Evolutionary conservation across 1,139 yeast genomes (phyloP).

Genomic region (Kurtzmaniella quercitrusa): DNA sequence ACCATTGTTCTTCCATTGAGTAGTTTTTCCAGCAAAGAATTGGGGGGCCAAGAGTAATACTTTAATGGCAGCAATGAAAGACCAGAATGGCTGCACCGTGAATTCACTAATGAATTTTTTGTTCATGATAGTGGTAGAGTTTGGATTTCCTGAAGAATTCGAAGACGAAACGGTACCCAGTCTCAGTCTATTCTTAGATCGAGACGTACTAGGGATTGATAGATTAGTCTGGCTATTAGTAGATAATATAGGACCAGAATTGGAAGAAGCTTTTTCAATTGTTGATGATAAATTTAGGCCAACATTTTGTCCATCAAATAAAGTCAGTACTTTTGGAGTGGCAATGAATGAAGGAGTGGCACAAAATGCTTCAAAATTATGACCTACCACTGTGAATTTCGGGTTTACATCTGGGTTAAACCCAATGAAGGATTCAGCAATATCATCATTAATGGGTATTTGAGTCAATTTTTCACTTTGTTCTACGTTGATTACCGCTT

Average conservation of each 20-base stretch:
- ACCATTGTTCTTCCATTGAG: constrained; percentile 22
- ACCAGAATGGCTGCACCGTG: constrained; percentile 62
- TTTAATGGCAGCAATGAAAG: constrained; percentile 57
- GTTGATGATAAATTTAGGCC: background rate
- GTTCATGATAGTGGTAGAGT: constrained; percentile 27
- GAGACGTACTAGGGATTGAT: constrained; percentile 1
- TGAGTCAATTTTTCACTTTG: constrained; percentile 5
- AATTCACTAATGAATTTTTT: constrained; percentile 13
- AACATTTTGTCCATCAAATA: background rate
- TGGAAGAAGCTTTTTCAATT: background rate
- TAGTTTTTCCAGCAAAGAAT: constrained; percentile 51
- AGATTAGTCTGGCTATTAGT: constrained; percentile 4
- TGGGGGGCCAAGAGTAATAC: constrained; percentile 48
- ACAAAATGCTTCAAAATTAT: constrained; percentile 55
- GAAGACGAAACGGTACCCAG: background rate
- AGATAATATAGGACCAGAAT: no score
- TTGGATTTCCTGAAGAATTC: constrained; percentile 1
- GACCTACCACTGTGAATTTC: constrained; percentile 38
- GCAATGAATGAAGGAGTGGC: constrained; percentile 21
- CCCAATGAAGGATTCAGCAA: background rate
- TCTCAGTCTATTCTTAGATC: constrained; percentile 1
- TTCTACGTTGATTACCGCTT: constrained; percentile 13
- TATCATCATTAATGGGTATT: constrained; percentile 1
- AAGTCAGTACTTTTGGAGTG: constrained; percentile 7
- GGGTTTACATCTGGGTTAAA: background rate